Percentiles rank a stretch among this genome's conserved stretches.
phyloP scores from a whole-genome alignment of 148 eudicot species.

The Agrostemma githago region DNA sequence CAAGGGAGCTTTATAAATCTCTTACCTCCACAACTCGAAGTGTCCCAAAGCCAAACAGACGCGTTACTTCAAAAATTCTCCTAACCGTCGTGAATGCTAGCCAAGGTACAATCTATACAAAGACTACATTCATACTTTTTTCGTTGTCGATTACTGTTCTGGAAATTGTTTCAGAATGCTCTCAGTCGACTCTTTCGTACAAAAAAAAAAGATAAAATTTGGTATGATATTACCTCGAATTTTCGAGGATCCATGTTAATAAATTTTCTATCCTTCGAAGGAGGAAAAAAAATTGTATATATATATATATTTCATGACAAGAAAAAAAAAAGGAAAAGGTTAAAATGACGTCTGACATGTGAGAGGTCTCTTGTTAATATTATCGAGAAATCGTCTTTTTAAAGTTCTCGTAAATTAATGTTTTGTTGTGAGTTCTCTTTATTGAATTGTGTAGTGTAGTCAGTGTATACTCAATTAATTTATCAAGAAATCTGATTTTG shows the following conservation, averaged over 20 bases:
- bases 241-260: background rate
- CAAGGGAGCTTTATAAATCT: constrained; percentile 56
- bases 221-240: background rate
- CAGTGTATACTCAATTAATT: background rate
- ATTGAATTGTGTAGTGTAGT: background rate
- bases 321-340: background rate
- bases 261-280: background rate
- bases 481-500: background rate
- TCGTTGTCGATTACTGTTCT: constrained; percentile 3
- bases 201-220: background rate
- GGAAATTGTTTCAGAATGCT: background rate
- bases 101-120: background rate
- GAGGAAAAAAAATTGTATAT: no score
- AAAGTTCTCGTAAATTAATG: no score
- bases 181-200: background rate
- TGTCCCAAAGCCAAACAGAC: constrained; percentile 41
- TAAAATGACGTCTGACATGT: background rate
- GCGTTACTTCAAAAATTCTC: constrained; percentile 22
- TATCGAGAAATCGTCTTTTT: no score
- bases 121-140: background rate
- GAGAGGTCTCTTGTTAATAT: background rate
- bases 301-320: background rate
- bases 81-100: constrained; percentile 5
- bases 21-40: constrained; percentile 43
- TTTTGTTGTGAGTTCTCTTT: no score